These are phyloP conservation scores for Ceratocystis ficicola DNA, from an alignment of 2,329 filamentous ascomycete genomes.

Conservation along the genomic window DNA sequence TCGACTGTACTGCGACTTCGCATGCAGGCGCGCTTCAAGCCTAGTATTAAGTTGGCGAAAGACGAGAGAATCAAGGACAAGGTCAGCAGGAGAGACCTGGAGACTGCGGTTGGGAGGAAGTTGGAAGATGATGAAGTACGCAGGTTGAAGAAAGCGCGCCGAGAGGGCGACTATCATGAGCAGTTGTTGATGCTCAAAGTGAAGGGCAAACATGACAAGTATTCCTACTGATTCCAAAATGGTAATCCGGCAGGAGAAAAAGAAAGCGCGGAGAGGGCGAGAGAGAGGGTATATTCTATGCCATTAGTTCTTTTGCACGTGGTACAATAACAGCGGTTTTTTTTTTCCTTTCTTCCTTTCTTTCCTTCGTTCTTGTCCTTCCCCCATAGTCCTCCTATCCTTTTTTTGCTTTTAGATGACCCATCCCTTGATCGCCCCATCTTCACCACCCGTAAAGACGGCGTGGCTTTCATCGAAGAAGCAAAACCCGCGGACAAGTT, in stretches of 20 bases:
- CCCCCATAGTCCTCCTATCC: not conserved
- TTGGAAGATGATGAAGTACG: conserved; percentile 79
- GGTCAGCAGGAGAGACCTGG: conserved; percentile 74
- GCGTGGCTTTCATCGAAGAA: conserved; percentile 49
- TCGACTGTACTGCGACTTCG: conserved; percentile 66
- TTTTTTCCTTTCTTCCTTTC: not conserved
- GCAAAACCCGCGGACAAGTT: conserved; percentile 52
- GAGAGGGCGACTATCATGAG: conserved; percentile 85
- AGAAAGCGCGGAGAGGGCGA: not conserved
- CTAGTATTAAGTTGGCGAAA: conserved; percentile 57
- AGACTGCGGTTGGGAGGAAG: conserved; percentile 62
- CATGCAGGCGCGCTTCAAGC: conserved; percentile 94
- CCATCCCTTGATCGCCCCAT: conserved; percentile 48
- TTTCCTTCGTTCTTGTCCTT: not conserved
- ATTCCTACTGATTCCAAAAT: conserved; percentile 28
- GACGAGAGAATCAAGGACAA: conserved; percentile 75
- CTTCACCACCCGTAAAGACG: conserved; percentile 48
- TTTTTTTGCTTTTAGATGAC: conserved; percentile 25
- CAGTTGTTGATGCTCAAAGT: conserved; percentile 73
- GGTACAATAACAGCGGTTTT: not conserved
- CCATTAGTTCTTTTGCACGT: not conserved
- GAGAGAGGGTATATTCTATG: not conserved
- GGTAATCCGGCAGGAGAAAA: not conserved
- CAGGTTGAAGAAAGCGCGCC: conserved; percentile 66
- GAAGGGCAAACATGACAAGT: conserved; percentile 90